A percentile compares a stretch with the other conserved stretches of the same genome.
phyloP scores from a whole-genome alignment of 257 asterid species.

The Osmanthus fragrans region DNA sequence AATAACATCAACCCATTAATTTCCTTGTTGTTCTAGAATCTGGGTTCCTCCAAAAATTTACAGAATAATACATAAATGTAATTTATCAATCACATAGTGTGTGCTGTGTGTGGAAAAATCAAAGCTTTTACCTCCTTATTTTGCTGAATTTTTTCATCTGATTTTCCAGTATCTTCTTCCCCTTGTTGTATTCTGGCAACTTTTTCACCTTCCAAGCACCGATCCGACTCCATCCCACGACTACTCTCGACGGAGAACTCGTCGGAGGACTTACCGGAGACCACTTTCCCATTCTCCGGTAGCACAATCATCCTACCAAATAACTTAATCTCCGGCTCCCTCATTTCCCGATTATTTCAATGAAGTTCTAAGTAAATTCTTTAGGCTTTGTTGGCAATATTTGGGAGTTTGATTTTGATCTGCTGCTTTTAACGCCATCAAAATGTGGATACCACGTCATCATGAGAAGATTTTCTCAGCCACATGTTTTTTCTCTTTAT shows the following conservation, averaged over 20 bases:
- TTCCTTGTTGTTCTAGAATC: conserved; percentile 16
- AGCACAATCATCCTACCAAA: conserved; percentile 69
- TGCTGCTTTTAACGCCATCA: conserved; percentile 21
- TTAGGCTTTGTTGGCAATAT: conserved; percentile 54
- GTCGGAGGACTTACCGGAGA: conserved; percentile 24
- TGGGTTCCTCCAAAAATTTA: conserved; percentile 19
- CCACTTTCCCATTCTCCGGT: conserved; percentile 44
- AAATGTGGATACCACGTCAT: conserved; percentile 69
- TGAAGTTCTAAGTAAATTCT: conserved; percentile 12
- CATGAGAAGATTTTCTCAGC: conserved; percentile 49
- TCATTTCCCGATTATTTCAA: conserved; percentile 14
- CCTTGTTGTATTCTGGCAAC: conserved; percentile 20
- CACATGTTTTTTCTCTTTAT: conserved; percentile 46
- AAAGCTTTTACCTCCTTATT: conserved; percentile 44
- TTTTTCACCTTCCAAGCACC: conserved; percentile 25
- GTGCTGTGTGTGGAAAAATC: conserved; percentile 21
- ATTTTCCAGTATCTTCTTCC: conserved; percentile 24
- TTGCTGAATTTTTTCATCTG: conserved; percentile 32
- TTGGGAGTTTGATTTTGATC: conserved; percentile 42
- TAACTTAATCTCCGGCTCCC: conserved; percentile 62
- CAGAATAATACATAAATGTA: not conserved
- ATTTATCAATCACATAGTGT: not conserved
- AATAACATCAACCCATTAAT: conserved; percentile 6
- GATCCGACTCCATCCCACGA: conserved; percentile 28
- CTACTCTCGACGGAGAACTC: conserved; percentile 27